Base-by-base conservation (phyloP, 208 protist species). In the Acanthamoeba castellanii region DNA sequence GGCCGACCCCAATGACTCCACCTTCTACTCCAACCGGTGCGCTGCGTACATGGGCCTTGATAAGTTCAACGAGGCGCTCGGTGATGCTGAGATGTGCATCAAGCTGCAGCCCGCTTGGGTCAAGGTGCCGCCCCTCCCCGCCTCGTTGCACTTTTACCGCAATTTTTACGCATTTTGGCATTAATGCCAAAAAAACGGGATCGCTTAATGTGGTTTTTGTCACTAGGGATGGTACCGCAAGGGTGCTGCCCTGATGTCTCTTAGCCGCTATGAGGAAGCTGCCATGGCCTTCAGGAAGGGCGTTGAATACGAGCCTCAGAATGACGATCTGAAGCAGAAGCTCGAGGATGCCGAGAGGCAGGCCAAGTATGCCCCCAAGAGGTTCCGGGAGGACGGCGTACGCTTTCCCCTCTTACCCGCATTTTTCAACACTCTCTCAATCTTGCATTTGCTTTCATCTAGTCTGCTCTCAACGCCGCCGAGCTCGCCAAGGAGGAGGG, bases 11-110 rank as follows among this genome's bases (percentile, higher is more conserved):
- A 87, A 66, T 20, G 97, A 98, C 90, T 96, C 97, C 93, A 95
- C 98, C 42, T 96, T 98, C 27, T 98, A 96, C 95, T 96, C 89
- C 37, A 98, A 98, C 94, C 96, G 97, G 59, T 96, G 96, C 8
- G 97, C 94, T 20, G 42, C 85, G 5, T 97, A 97, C 87, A 81
- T 95, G 34, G 32, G 66, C 18, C 45, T 95, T 22, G 37, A 96
- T 20, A 34, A 97, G 37, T 98, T 95, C 64, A 92, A 97, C 3
- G 59, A 95, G 52, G 97, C 97, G 22, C 74, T 98, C 14, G 45
- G 32, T 0, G 97, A 98, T 92, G 97, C 97, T 22, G 94, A 98
- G 9, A 95, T 96, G 92, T 96, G 91, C 88, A 95, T 98, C 22
- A 87, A 57, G 30, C 64, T 98, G 59, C 97, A 98, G 64, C 93